Evolutionary conservation across 139 green algal species (phyloP).

Genomic region (Haematococcus lacustris): DNA sequence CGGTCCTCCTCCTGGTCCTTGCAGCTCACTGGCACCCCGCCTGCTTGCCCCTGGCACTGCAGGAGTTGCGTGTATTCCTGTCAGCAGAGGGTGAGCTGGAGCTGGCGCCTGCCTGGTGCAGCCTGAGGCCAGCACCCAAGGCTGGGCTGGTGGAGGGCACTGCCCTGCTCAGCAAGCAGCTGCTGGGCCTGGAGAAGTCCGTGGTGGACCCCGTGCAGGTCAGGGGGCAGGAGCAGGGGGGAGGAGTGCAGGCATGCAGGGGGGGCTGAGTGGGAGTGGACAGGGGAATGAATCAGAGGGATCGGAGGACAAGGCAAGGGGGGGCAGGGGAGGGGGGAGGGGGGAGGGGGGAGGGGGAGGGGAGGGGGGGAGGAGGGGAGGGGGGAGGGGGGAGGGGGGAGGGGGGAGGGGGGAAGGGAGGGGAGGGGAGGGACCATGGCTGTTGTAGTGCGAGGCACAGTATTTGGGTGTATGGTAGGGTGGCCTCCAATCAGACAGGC

Average conservation of each 20-base stretch:
- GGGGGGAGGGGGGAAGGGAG: too few relatives aligned
- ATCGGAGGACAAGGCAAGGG: too few relatives aligned
- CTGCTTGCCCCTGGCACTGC: background rate
- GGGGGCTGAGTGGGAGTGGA: background rate
- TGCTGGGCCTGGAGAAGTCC: conserved; percentile 52
- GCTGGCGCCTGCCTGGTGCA: conserved; percentile 42
- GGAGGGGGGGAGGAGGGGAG: background rate
- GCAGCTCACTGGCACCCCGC: too few relatives aligned
- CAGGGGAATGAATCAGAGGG: background rate
- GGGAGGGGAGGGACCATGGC: too few relatives aligned
- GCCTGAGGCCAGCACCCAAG: conserved; percentile 43
- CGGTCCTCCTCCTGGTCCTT: too few relatives aligned
- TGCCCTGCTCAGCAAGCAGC: conserved; percentile 58
- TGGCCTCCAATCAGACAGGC: too few relatives aligned
- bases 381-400: too few relatives aligned
- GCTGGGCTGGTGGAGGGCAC: conserved; percentile 63
- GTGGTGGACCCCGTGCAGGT: conserved; percentile 60
- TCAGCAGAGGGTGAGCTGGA: conserved; percentile 61
- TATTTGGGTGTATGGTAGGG: too few relatives aligned
- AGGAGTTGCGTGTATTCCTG: conserved; percentile 84
- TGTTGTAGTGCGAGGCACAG: too few relatives aligned
- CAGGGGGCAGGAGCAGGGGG: conserved; percentile 1
- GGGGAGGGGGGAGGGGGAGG: background rate
- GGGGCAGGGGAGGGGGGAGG: background rate
- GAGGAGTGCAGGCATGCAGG: conserved; percentile 15